Conservation (phyloP, 2,329 filamentous ascomycete genomes). For the Xylariaceae sp. region DNA sequence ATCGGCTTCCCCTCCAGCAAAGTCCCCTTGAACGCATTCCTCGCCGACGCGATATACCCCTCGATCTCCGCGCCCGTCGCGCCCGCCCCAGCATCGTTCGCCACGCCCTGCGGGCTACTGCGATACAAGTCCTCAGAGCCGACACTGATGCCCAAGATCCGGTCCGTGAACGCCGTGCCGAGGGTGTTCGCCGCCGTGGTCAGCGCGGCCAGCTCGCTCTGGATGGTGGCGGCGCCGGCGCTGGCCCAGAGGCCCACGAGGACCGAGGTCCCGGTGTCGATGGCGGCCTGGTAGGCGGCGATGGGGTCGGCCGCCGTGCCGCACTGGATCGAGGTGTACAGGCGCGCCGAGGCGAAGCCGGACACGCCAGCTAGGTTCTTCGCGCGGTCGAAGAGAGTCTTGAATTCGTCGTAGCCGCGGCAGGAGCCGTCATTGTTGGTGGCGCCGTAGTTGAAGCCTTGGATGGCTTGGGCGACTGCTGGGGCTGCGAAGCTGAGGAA, state of each 20-base stretch:
- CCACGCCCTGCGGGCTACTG: conserved; percentile 19
- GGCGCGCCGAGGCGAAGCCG: conserved; percentile 41
- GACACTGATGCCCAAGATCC: conserved; percentile 24
- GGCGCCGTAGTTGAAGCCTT: conserved; percentile 44
- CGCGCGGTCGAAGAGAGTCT: conserved; percentile 39
- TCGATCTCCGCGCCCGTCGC: conserved; percentile 22
- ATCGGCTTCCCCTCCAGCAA: conserved; percentile 22
- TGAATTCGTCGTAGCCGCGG: conserved; percentile 38
- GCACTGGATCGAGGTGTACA: conserved; percentile 33
- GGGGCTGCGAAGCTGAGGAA: conserved; percentile 11
- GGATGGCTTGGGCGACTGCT: conserved; percentile 13
- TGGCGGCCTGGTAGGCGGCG: conserved; percentile 24
- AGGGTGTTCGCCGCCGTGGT: conserved; percentile 14
- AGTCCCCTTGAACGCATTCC: conserved; percentile 23
- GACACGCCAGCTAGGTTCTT: conserved; percentile 33
- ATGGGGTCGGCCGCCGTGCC: conserved; percentile 25
- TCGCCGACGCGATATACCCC: conserved; percentile 24
- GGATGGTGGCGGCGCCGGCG: conserved; percentile 17
- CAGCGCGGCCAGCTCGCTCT: conserved; percentile 26
- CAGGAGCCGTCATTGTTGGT: conserved; percentile 34
- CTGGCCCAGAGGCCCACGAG: conserved; percentile 27
- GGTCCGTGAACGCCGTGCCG: conserved; percentile 21
- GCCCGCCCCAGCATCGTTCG: conserved; percentile 21
- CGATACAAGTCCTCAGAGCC: conserved; percentile 29
- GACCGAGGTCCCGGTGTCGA: conserved; percentile 24